A percentile compares a stretch with the other conserved stretches of the same genome.
These are phyloP conservation scores for Trametes sanguinea DNA, from an alignment of 768 basidiomycete species.

Conservation along the genomic window DNA sequence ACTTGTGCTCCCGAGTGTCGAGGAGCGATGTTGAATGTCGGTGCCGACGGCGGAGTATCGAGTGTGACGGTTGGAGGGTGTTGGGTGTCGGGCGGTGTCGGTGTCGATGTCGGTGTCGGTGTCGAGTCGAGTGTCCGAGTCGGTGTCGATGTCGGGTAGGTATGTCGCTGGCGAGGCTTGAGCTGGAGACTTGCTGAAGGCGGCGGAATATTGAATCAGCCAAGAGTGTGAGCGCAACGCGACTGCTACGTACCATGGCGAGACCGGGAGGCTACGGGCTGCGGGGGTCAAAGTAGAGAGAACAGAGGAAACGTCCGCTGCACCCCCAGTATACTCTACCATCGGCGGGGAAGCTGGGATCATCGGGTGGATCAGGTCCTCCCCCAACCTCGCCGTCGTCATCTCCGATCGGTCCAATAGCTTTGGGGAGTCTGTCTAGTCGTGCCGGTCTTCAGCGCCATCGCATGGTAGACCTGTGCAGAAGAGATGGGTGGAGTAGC, in stretches of 20 bases:
- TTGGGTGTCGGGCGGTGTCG: no score
- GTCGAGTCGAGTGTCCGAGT: no score
- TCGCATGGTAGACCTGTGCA: not conserved
- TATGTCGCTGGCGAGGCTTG: no score
- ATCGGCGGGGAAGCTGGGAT: not conserved
- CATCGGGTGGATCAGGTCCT: constrained; percentile 1
- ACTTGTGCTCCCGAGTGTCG: not conserved
- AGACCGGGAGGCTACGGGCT: not conserved
- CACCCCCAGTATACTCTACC: not conserved
- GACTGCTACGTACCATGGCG: no score
- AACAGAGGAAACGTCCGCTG: not conserved
- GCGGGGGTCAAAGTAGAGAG: not conserved
- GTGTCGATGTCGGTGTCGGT: no score
- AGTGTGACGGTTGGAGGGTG: not conserved
- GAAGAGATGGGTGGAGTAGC: not conserved
- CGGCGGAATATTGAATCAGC: no score
- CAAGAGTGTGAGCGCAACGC: no score
- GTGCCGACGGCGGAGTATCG: no score
- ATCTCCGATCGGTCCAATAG: not conserved
- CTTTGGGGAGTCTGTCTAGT: not conserved
- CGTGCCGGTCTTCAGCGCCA: not conserved
- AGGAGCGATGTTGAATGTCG: not conserved
- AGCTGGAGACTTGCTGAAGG: no score
- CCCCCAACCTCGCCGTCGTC: constrained; percentile 1
- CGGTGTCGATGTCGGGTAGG: no score